Conservation (phyloP, 345 rosid genomes). For the Syzygium jambos region DNA sequence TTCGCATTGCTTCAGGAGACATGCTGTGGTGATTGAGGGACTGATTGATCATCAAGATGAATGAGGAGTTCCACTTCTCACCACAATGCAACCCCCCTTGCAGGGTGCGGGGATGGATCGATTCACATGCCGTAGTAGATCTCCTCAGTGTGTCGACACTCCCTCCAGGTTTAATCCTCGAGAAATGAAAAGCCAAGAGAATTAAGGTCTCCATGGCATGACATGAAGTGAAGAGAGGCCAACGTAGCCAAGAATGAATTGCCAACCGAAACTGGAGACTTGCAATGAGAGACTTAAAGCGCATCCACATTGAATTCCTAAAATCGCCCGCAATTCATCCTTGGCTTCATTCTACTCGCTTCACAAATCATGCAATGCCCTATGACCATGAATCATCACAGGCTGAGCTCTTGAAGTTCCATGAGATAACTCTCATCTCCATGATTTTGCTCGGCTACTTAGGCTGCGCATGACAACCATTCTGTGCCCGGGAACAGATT, state of each 20-base stretch:
- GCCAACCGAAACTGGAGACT: background rate
- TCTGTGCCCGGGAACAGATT: too few species aligned
- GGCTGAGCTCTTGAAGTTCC: background rate
- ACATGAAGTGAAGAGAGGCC: background rate
- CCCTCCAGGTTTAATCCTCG: background rate
- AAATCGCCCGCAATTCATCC: background rate
- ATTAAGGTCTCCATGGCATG: background rate
- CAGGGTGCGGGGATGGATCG: background rate
- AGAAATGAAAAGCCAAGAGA: background rate
- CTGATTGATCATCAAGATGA: background rate
- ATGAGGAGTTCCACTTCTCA: background rate
- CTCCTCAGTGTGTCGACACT: background rate
- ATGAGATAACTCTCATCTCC: background rate
- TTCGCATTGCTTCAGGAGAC: background rate
- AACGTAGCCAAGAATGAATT: background rate
- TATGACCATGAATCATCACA: background rate
- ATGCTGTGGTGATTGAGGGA: background rate
- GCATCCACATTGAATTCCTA: background rate
- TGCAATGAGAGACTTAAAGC: background rate
- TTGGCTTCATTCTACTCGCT: background rate
- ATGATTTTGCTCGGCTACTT: background rate
- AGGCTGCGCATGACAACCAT: too few species aligned
- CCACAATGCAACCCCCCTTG: background rate
- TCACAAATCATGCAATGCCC: background rate
- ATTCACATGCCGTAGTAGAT: background rate